phyloP scores from a whole-genome alignment of 1,139 yeast genomes.

The Blastobotrys aristatus region DNA sequence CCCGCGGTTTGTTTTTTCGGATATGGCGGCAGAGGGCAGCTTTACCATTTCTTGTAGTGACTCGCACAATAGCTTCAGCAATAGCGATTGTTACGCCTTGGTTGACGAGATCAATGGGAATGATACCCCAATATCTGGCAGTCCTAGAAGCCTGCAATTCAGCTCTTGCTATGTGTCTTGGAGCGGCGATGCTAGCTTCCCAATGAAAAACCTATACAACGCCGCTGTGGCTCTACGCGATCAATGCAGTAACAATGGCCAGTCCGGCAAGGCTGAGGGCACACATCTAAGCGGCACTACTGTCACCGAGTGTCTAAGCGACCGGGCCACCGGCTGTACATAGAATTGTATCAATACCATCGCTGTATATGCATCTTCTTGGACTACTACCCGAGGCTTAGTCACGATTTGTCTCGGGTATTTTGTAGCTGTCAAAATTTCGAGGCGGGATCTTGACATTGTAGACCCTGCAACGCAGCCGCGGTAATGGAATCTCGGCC shows the following conservation, averaged over 20 bases:
- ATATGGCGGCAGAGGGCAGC: background rate
- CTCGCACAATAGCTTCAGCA: background rate
- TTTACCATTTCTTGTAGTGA: background rate
- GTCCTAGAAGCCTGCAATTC: background rate
- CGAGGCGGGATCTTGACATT: no score
- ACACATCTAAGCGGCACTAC: background rate
- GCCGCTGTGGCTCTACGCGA: background rate
- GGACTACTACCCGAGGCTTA: no score
- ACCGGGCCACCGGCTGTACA: constrained; percentile 4
- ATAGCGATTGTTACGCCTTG: background rate
- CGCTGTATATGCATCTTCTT: no score
- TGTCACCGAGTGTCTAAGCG: background rate
- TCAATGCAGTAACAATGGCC: background rate
- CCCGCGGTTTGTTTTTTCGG: no score
- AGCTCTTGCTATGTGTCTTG: background rate
- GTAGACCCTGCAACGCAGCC: no score
- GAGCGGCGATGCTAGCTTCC: background rate
- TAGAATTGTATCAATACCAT: no score
- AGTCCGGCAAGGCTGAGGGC: background rate
- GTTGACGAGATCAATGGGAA: background rate
- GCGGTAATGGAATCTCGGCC: no score
- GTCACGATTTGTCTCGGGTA: no score
- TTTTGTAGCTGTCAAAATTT: no score
- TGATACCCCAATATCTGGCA: background rate
- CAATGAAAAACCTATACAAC: background rate